phyloP scores from a whole-genome alignment of 176 grass and related monocot species.

The Panicum miliaceum region DNA sequence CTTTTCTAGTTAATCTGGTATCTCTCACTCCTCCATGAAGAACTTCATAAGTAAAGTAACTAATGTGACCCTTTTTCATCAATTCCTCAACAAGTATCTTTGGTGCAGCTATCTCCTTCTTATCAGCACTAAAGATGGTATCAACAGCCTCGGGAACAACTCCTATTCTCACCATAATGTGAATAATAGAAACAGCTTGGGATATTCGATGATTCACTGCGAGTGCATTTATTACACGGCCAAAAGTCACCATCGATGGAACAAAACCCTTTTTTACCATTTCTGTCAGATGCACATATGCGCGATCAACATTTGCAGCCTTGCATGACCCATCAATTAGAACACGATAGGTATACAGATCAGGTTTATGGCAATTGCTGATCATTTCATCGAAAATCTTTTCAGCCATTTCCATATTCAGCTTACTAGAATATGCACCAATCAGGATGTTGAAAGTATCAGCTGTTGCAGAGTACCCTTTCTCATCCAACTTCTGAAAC shows the following conservation, averaged over 20 bases:
- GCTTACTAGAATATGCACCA: slow-evolving; percentile 66
- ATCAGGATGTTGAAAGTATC: slow-evolving; percentile 94
- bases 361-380: slow-evolving; percentile 59
- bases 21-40: slow-evolving; percentile 93
- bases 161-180: slow-evolving; percentile 73
- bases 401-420: slow-evolving; percentile 85
- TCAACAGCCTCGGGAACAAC: slow-evolving; percentile 73
- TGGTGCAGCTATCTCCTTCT: slow-evolving; percentile 90
- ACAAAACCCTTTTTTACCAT: slow-evolving; percentile 74
- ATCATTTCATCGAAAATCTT: slow-evolving; percentile 76
- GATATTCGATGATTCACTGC: slow-evolving; percentile 51
- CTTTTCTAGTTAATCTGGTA: slow-evolving; percentile 64
- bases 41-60: slow-evolving; percentile 83
- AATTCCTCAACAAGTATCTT: slow-evolving; percentile 97
- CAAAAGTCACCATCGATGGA: slow-evolving; percentile 80
- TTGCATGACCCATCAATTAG: slow-evolving; percentile 85
- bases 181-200: slow-evolving; percentile 72
- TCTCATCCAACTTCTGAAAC: slow-evolving; percentile 74
- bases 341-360: slow-evolving; percentile 80
- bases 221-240: slow-evolving; percentile 75
- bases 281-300: slow-evolving; percentile 62
- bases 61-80: slow-evolving; percentile 91
- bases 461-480: slow-evolving; percentile 61
- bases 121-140: slow-evolving; percentile 85
- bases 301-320: slow-evolving; percentile 60